These are phyloP conservation scores for Aspergillus carbonarius DNA, from an alignment of 2,329 filamentous ascomycete genomes.

Conservation along the genomic window DNA sequence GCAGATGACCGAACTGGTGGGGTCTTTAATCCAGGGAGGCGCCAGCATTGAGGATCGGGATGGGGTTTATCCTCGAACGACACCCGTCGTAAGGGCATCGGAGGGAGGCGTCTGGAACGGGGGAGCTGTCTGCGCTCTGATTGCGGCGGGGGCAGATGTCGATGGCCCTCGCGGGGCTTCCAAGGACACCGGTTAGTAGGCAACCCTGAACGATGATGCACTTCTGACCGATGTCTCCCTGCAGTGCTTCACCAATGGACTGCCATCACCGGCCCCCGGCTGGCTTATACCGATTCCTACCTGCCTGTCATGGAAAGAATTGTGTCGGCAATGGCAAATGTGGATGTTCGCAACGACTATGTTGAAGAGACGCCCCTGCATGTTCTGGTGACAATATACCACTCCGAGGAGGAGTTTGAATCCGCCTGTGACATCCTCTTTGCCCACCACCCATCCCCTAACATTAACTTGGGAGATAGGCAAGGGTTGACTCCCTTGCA, in stretches of 20 bases:
- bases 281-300: slow-evolving; percentile 26
- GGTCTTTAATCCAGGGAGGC: background rate
- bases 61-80: slow-evolving; percentile 16
- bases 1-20: slow-evolving; percentile 14
- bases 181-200: slow-evolving; percentile 16
- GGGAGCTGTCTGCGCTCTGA: slow-evolving; percentile 23
- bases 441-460: slow-evolving; percentile 11
- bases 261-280: slow-evolving; percentile 19
- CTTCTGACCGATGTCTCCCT: background rate
- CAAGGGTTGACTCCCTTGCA: slow-evolving; percentile 22
- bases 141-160: slow-evolving; percentile 22
- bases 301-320: slow-evolving; percentile 18
- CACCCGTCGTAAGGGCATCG: slow-evolving; percentile 24
- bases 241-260: slow-evolving; percentile 27
- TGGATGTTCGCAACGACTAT: slow-evolving; percentile 19
- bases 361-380: slow-evolving; percentile 26
- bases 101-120: slow-evolving; percentile 25
- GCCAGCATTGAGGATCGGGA: slow-evolving; percentile 18
- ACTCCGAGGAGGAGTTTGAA: slow-evolving; percentile 26
- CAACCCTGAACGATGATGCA: background rate
- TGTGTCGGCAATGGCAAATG: slow-evolving; percentile 12
- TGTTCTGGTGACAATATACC: slow-evolving; percentile 19
- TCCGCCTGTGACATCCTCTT: slow-evolving; percentile 22
- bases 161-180: slow-evolving; percentile 10
- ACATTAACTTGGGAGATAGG: slow-evolving; percentile 21